Conservation (phyloP, 148 eudicot species). For the Fagopyrum esculentum region DNA sequence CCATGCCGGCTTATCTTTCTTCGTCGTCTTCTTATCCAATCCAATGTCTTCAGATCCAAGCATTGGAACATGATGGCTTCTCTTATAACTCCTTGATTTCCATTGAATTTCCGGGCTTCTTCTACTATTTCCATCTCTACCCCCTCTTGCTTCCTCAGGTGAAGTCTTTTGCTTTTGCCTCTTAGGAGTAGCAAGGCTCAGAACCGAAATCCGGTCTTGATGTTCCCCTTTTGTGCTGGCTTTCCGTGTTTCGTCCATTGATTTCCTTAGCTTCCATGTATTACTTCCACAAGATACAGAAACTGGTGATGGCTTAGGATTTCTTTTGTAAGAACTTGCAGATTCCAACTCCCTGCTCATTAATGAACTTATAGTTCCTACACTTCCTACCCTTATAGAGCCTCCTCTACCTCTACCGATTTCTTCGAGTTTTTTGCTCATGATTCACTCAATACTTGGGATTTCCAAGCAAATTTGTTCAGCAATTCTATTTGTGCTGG, state of each 20-base stretch:
- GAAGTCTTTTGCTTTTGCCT: constrained; percentile 25
- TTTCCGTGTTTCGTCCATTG: constrained; percentile 44
- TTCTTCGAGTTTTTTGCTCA: constrained; percentile 63
- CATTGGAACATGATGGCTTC: constrained; percentile 54
- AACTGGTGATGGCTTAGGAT: constrained; percentile 17
- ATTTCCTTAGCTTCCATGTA: constrained; percentile 32
- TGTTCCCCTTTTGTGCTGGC: constrained; percentile 18
- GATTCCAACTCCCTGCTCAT: constrained; percentile 68
- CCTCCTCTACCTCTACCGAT: constrained; percentile 85
- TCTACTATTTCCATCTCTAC: constrained; percentile 15
- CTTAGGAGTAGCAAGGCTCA: constrained; percentile 21
- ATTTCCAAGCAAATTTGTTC: neutral
- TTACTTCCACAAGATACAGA: constrained; percentile 17
- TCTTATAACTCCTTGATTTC: constrained; percentile 24
- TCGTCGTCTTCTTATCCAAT: constrained; percentile 42
- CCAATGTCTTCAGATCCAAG: constrained; percentile 50
- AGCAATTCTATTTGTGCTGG: neutral
- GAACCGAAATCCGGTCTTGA: constrained; percentile 31
- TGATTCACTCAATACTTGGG: constrained; percentile 19
- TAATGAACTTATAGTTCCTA: constrained; percentile 67
- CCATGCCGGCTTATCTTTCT: constrained; percentile 39
- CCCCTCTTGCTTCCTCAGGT: constrained; percentile 20
- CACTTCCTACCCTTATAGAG: constrained; percentile 73
- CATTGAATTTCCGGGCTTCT: constrained; percentile 17
- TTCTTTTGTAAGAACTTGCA: constrained; percentile 21